Conservation (phyloP, 768 basidiomycete genomes). For the Crepidotus variabilis region DNA sequence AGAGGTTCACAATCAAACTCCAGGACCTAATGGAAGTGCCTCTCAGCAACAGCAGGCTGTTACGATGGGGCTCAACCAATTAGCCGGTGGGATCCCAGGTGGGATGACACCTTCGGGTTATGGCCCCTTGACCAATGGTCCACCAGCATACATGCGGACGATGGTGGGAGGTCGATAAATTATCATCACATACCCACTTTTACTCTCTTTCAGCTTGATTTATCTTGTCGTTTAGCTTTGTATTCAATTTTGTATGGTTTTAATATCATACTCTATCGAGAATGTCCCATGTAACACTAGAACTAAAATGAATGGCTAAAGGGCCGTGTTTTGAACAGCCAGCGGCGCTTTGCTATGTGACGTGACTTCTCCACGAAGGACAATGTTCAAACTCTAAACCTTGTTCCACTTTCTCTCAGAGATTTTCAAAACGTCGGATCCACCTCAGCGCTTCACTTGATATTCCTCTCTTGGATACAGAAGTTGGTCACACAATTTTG, state of each 20-base stretch:
- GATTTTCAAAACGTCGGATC: too few species aligned
- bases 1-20: constrained; percentile 57
- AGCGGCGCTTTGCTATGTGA: too few species aligned
- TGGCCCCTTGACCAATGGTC: constrained; percentile 58
- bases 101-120: constrained; percentile 52
- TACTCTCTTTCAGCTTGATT: constrained; percentile 14
- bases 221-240: constrained; percentile 14
- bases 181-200: constrained; percentile 13
- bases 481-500: too few species aligned
- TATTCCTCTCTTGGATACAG: too few species aligned
- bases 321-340: too few species aligned
- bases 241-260: constrained; percentile 14
- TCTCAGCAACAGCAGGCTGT: constrained; percentile 28
- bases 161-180: constrained; percentile 45
- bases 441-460: too few species aligned
- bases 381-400: too few species aligned
- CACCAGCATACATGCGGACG: constrained; percentile 53
- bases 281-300: not conserved
- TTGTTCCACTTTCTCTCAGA: too few species aligned
- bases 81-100: constrained; percentile 33
- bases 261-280: constrained; percentile 1
- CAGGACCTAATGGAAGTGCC: constrained; percentile 36
- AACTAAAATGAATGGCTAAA: not conserved
- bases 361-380: too few species aligned
- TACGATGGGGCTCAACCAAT: constrained; percentile 47